Base-by-base conservation (phyloP, 1,284 basidiomycete species). In the Apiotrichum mycotoxinovorans region DNA sequence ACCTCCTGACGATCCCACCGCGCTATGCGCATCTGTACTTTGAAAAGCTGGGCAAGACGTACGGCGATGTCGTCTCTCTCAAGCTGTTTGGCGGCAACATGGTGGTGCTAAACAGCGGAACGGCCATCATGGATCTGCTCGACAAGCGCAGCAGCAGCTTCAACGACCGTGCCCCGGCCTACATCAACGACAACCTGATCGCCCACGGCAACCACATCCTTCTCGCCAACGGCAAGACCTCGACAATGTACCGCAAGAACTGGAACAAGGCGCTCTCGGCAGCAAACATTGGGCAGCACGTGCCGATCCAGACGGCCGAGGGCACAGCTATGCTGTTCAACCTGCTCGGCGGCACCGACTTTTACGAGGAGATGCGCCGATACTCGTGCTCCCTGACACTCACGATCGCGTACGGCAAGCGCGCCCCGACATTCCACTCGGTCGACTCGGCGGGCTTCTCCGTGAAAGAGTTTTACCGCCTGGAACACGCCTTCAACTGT, bases 401-500 rank as follows among this genome's bases (percentile, higher is more conserved):
- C 10, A 37, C 25, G 2, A 55, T 55, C 18, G 54, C 54, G 30
- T 55, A 42, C 26, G 54, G 54, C 18, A 55, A 55, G 48, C 54
- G 54, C 18, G 54, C 54, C 7, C 54, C 54, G n/a, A 55, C 54
- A 15, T 55, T 55, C 25, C 1, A 40, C 22, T 47, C 47, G 3
- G 26, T 38, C n/a, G 54, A 55, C 48, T 20, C 23, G 2, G 54
- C 23, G 0, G 54, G 54, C 12, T 55, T 55, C 48, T 49, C 30
- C 15, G 54, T 55, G 20, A 55, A 55, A 47, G 54, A 55, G 54
- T 55, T 55, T 22, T 55, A 55, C 42, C 47, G 54, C 11, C 48
- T 55, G 9, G 54, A 50, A 34, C 54, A 55, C n/a, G 54, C 54
- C 5, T 55, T 55, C 48, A 55, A 51, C 41, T 55, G 54, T 55